A percentile compares a stretch with the other conserved stretches of the same genome.
Evolutionary conservation across 208 protist genomes (phyloP).

Genomic region (Acanthamoeba triangularis): DNA sequence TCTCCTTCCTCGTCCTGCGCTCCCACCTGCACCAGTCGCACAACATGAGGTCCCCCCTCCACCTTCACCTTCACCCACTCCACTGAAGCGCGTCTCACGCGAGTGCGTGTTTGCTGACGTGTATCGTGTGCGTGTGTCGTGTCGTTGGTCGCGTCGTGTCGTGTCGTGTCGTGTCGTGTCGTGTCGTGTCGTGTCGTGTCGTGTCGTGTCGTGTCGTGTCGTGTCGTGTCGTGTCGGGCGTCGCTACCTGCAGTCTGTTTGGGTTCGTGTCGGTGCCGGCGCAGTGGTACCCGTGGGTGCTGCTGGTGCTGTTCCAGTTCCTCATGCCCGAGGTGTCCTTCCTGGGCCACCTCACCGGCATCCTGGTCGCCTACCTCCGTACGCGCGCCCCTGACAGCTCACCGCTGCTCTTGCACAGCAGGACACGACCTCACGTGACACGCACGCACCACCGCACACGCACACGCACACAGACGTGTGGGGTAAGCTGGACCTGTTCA

Average conservation of each 20-base stretch:
- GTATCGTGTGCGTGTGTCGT: too few relatives aligned
- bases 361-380: conserved; percentile 82
- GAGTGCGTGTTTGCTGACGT: too few relatives aligned
- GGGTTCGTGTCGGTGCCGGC: conserved; percentile 79
- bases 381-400: neutral
- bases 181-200: neutral
- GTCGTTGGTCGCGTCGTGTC: too few relatives aligned
- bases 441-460: neutral
- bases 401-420: too few relatives aligned
- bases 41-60: conserved; percentile 3
- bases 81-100: neutral
- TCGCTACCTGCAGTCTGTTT: conserved; percentile 84
- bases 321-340: conserved; percentile 84
- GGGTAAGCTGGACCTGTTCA: neutral
- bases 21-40: conserved; percentile 14
- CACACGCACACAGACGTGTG: conserved; percentile 13
- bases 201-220: neutral
- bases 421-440: too few relatives aligned
- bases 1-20: conserved; percentile 81
- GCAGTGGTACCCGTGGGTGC: conserved; percentile 83
- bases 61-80: neutral
- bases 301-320: conserved; percentile 84
- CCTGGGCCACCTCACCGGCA: conserved; percentile 84
- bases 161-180: neutral
- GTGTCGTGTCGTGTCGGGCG: neutral